Evolutionary conservation across 2,329 filamentous ascomycete species (phyloP).

Genomic region (Colletotrichum sp.): DNA sequence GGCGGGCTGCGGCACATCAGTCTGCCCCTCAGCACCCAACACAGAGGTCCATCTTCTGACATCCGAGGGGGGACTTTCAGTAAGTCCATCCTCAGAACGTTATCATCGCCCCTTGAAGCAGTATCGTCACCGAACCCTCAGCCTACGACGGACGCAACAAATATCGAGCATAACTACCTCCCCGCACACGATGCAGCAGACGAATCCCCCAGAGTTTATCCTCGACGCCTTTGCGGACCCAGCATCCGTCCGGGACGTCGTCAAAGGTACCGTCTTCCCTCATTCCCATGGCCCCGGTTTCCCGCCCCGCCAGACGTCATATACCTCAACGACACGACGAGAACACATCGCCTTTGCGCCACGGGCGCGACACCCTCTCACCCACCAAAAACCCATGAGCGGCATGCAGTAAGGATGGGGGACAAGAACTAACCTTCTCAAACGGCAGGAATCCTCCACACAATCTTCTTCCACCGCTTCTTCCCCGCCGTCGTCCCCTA

Average conservation of each 20-base stretch:
- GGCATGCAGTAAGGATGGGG: not conserved
- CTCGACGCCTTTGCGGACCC: slow-evolving; percentile 94
- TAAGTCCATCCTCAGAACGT: not conserved
- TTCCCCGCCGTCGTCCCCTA: slow-evolving; percentile 85
- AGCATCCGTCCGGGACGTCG: slow-evolving; percentile 85
- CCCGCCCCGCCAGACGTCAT: slow-evolving; percentile 17
- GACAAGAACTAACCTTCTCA: not conserved
- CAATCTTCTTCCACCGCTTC: slow-evolving; percentile 98
- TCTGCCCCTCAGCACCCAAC: slow-evolving; percentile 8
- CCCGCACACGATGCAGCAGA: slow-evolving; percentile 48
- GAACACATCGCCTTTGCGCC: not conserved
- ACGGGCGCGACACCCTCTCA: not conserved
- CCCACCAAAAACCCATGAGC: not conserved
- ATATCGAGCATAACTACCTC: not conserved
- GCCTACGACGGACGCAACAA: not conserved
- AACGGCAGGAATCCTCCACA: slow-evolving; percentile 81
- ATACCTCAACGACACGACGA: not conserved
- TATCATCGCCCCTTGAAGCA: not conserved
- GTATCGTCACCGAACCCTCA: not conserved
- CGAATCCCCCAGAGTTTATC: slow-evolving; percentile 81
- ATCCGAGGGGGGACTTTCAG: not conserved
- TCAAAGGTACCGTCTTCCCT: slow-evolving; percentile 71
- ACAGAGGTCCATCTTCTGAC: not conserved
- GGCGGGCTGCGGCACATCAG: not conserved
- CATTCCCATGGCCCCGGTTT: slow-evolving; percentile 16